Evolutionary conservation across 2,329 filamentous ascomycete species (phyloP), one percentile per base, ranked within the genome.

Genomic region (Neospermospora avenae): DNA sequence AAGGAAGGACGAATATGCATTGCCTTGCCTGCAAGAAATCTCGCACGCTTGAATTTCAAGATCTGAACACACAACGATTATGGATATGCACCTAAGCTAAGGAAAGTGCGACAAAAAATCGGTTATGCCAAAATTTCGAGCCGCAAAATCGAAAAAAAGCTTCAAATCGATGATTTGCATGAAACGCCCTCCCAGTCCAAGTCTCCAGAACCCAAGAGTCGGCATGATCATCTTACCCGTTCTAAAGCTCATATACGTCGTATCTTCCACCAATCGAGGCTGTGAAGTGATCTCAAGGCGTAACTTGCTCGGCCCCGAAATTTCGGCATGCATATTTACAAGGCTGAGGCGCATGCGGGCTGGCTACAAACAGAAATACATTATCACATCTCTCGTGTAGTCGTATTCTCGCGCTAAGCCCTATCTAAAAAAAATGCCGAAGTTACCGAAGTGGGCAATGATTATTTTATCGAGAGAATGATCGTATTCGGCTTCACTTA

Each of bases 1-100:
- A 59, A 56, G 44, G 60, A 41, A 48, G 49, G 18, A 20, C 24
- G 31, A 11, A 51, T 14, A 20, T 14, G 51, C 51, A 42, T 18
- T 28, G 4, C 51, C n/a, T 41, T 41, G 24, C 34, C 22, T 35
- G 20, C 45, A 49, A 18, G 20, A 18, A n/a, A 49, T 22, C 13
- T 34, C 25, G 31, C 3, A 8, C 25, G 28, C n/a, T 22, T 25
- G 22, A 8, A 8, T 34, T 14, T 20, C 39, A 41, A 53, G 18
- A 39, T 37, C 34, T 20, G 51, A 41, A 28, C 34, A 14, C 35
- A 54, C 31, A 28, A 22, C 13, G 35, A 24, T 34, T 7, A 54
- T 54, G 20, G n/a, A 54, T 13, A 54, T 28, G 20, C 51, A 35
- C 22, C 18, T n/a, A 35, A 20, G 37, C 37, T 28, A 14, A 24